These are phyloP conservation scores for Syzygium malaccense DNA, from an alignment of 441 rosid genomes.

Conservation along the genomic window DNA sequence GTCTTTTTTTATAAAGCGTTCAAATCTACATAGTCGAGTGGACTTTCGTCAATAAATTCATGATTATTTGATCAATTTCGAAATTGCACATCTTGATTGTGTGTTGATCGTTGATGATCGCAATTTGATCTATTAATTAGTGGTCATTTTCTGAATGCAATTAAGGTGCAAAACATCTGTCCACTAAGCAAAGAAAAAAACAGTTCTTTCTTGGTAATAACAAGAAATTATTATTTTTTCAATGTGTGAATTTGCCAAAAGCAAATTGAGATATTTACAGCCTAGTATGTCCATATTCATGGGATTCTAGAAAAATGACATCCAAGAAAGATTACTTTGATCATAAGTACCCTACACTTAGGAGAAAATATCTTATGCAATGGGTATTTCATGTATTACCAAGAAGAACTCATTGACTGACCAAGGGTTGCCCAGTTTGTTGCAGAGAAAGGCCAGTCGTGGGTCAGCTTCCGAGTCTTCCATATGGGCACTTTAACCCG, in stretches of 20 bases:
- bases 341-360: too few relatives aligned
- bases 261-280: too few relatives aligned
- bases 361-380: too few relatives aligned
- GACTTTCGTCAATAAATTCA: background rate
- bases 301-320: too few relatives aligned
- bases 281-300: too few relatives aligned
- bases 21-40: background rate
- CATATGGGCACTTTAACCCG: background rate
- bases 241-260: too few relatives aligned
- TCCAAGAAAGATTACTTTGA: too few relatives aligned
- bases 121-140: background rate
- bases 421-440: background rate
- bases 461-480: background rate
- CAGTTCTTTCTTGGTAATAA: background rate
- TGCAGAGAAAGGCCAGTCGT: background rate
- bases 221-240: background rate
- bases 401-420: too few relatives aligned
- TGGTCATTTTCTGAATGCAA: background rate
- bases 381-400: too few relatives aligned
- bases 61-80: background rate
- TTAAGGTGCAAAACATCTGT: background rate
- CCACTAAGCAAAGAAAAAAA: background rate
- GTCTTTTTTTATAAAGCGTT: background rate
- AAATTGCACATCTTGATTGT: background rate
- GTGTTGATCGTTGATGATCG: background rate